A percentile compares a stretch with the other conserved stretches of the same genome.
Conservation (phyloP, 225 moss, liverwort and hornwort genomes). For the Pseudoscleropodium purum region DNA sequence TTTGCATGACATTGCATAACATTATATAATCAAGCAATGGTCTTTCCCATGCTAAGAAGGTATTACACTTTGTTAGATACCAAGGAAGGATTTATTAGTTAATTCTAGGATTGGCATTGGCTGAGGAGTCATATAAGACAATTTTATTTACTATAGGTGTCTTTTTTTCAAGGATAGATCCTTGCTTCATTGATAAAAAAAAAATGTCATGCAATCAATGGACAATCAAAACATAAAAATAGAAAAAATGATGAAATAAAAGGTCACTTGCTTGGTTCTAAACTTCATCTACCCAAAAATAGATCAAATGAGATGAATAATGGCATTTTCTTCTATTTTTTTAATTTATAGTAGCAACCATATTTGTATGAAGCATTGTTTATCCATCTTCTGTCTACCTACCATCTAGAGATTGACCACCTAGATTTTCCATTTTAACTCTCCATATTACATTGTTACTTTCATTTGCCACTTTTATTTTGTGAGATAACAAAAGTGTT, state of each 20-base stretch:
- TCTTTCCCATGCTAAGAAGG: fast-evolving
- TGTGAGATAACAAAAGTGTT: not conserved
- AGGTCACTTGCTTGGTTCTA: not conserved
- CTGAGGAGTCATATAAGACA: not conserved
- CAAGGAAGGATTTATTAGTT: fast-evolving
- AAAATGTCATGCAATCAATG: not conserved
- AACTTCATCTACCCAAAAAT: not conserved
- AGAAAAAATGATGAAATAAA: not conserved
- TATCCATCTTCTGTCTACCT: not conserved
- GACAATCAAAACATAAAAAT: not conserved
- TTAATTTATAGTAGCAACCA: fast-evolving
- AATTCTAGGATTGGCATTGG: not conserved
- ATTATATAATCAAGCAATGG: not conserved
- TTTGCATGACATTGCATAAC: not conserved
- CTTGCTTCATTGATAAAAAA: no score
- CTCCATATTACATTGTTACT: no score
- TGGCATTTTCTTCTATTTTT: not conserved
- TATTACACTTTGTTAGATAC: not conserved
- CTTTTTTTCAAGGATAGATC: fast-evolving
- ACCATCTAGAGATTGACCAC: not conserved
- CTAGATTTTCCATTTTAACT: not conserved
- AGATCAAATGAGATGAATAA: not conserved
- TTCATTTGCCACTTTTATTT: not conserved
- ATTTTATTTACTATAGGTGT: fast-evolving
- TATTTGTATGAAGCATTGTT: not conserved